These are phyloP conservation scores for Neopestalotiopsis clavispora DNA, from an alignment of 2,329 filamentous ascomycete species.

Conservation along the genomic window DNA sequence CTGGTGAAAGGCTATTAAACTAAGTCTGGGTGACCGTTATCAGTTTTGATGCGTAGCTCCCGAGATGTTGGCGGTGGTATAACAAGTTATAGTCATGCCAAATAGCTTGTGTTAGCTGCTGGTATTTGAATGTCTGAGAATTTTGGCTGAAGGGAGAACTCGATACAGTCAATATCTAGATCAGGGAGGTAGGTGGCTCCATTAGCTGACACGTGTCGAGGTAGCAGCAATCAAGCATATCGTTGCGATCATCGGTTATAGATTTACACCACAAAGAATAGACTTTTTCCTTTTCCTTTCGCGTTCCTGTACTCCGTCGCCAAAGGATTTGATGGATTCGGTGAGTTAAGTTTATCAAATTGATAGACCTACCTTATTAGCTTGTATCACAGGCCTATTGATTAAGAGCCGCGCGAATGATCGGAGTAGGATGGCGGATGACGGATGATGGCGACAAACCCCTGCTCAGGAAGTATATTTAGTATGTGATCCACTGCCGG, in stretches of 20 bases:
- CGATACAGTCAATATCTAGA: no score
- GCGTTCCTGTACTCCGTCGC: background rate
- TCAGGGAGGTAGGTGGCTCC: no score
- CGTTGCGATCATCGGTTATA: background rate
- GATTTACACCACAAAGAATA: background rate
- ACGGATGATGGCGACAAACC: background rate
- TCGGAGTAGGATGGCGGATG: background rate
- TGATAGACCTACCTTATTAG: background rate
- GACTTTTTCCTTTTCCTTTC: background rate
- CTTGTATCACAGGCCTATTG: background rate
- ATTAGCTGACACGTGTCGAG: background rate
- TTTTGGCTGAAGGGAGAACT: no score
- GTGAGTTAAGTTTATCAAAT: background rate
- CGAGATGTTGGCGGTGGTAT: background rate
- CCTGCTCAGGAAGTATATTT: background rate
- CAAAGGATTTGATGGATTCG: background rate
- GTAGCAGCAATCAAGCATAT: background rate
- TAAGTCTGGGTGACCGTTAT: background rate
- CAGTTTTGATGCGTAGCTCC: background rate
- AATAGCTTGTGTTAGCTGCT: background rate
- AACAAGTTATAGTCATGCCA: background rate
- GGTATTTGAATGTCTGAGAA: no score
- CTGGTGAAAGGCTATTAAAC: no score
- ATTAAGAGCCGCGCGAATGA: background rate
- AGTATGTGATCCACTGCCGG: background rate